Evolutionary conservation across 495 filamentous ascomycete species (phyloP), one percentile per base, ranked within the genome.

Genomic region (Penicillium egyptiacum): DNA sequence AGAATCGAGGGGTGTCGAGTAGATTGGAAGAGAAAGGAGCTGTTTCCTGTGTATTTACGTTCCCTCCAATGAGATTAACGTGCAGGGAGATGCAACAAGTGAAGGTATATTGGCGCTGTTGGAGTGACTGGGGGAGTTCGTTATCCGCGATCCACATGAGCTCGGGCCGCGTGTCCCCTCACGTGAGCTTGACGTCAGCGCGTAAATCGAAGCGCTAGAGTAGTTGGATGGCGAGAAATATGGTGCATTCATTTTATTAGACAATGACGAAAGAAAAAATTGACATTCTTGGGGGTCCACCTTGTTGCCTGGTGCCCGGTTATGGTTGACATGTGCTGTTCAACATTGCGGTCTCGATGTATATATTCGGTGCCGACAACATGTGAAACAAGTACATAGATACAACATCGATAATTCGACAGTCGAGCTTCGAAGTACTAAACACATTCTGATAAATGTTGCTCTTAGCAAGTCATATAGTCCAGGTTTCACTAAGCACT

Each of bases 151-250:
- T 57, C 55, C 48, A 58, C 55, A 52, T 46, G 48, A 57, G 55
- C 55, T 57, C 20, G 26, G 53, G 53, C 58, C 49, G 25, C 53
- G 44, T 44, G 58, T 65, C 58, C 59, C 56, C 56, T 69, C 66
- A 69, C 66, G 66, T 69, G 66, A 69, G 35, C 2, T 16, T 64
- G 60, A 67, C 61, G 59, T 64, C 53, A 65, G 47, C 31, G n/a
- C 22, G 28, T 37, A 37, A 49, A 41, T 53, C 40, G 30, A 44
- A 50, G 35, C 31, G 23, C 31, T 23, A 7, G 4, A 40, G 22
- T 20, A 39, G 48, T 40, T 51, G 48, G 11, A 33, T 14, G 30
- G 37, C 33, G 20, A 23, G 10, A 45, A 25, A 51, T 37, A 22
- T 35, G 31, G 17, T 35, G 30, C 5, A 39, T 50, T 35, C 1